Evolutionary conservation across 2,329 filamentous ascomycete species (phyloP), one percentile per base, ranked within the genome.

Genomic region (Aspergillus udagawae): DNA sequence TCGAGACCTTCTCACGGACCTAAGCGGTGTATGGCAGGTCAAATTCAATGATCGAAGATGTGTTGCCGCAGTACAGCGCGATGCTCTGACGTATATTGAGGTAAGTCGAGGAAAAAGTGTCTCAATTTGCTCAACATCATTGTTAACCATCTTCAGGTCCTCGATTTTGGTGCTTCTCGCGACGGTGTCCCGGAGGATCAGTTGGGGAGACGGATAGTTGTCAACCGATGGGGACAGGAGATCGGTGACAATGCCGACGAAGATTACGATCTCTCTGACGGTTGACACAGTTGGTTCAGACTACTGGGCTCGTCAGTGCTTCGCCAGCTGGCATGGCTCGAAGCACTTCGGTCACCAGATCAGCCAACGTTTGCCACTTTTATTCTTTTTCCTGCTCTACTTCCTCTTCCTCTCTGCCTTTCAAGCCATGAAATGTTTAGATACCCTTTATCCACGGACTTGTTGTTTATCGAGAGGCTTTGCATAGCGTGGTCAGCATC

Each of bases 11-110:
- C 81, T 99, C 68, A 96, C 91, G 14, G 92, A 97, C 69, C 82
- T 99, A 38, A 93, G 88, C 64, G 92, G 93, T n/a, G 94, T 99
- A 7, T 99, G 94, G 94, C 94, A 99, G 78, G 94, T 99, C 68
- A 94, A 94, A 69, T 99, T 99, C 77, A 92, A 99, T 69, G 91
- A 95, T 70, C 84, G 94, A 64, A 85, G 93, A 72, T 99, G 94
- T 73, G 94, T 99, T 56, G 94, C 94, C 58, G 94, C 94, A 48
- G 94, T 99, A 56, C 94, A 99, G 79, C 85, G 94, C 55, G 91
- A 96, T 63, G 88, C 86, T 67, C 77, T 96, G 67, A 99, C 94
- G 21, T 99, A 96, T 73, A 92, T 99, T 57, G 94, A 99, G 85
- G 94, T 96, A 74, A 79, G 86, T 76, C 52, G 48, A 55, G 42